phyloP scores from a whole-genome alignment of 2,329 filamentous ascomycete species.

The Fusarium haematococcum region DNA sequence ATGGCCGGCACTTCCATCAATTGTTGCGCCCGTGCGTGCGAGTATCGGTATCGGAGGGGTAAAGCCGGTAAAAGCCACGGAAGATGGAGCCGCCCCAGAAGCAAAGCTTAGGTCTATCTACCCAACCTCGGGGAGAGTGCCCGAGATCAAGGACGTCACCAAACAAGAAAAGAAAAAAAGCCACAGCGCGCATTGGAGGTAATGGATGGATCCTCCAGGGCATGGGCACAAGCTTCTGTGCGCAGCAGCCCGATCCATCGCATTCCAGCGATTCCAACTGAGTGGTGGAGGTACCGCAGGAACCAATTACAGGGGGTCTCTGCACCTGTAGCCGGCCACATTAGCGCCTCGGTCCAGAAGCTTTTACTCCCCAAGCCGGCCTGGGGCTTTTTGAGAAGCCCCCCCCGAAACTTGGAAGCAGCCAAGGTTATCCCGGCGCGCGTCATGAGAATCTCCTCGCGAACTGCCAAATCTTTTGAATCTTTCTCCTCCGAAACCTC shows the following conservation, averaged over 20 bases:
- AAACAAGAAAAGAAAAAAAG: background rate
- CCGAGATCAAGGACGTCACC: conserved; percentile 26
- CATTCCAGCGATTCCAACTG: conserved; percentile 33
- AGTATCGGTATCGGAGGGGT: conserved; percentile 3
- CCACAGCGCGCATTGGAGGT: background rate
- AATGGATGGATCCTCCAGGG: conserved; percentile 9
- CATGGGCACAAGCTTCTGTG: conserved; percentile 1
- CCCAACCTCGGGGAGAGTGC: background rate
- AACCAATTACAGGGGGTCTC: conserved; percentile 37
- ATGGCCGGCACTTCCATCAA: conserved; percentile 25
- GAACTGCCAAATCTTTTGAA: conserved; percentile 40
- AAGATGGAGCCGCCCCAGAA: conserved; percentile 5
- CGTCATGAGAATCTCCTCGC: conserved; percentile 46
- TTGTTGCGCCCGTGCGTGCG: conserved; percentile 23
- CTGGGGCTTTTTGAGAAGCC: conserved; percentile 31
- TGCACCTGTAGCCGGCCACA: conserved; percentile 28
- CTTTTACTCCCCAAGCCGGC: conserved; percentile 5
- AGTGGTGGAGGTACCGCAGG: conserved; percentile 17
- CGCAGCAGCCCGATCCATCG: conserved; percentile 12
- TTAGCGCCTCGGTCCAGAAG: conserved; percentile 40
- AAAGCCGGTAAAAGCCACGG: conserved; percentile 12
- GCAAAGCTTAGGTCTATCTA: background rate
- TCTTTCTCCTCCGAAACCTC: conserved; percentile 20
- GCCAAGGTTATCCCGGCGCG: conserved; percentile 44
- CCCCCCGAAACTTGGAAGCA: conserved; percentile 15